Base-by-base conservation (phyloP, 2,329 filamentous ascomycete species). In the Sporothrix mexicana region DNA sequence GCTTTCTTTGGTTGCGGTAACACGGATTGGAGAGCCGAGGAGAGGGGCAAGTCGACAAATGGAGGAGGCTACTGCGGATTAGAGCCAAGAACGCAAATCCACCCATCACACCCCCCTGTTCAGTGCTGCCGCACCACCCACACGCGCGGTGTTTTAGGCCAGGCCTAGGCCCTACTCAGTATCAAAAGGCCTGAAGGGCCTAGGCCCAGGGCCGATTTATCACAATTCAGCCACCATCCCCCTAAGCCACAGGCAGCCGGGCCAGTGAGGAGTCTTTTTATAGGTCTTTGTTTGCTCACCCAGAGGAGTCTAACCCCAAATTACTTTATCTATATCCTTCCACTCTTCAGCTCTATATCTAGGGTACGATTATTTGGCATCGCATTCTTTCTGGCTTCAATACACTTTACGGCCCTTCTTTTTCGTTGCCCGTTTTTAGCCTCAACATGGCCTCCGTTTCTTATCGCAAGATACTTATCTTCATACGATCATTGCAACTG, bases 241-340 rank as follows among this genome's bases (percentile, higher is more conserved):
- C 30, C 30, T 36, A 36, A 36, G 30, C 30, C 30, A 36, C 30
- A 36, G 30, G n/a, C n/a, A n/a, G n/a, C n/a, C n/a, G n/a, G n/a
- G n/a, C n/a, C n/a, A n/a, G n/a, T n/a, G n/a, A n/a, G n/a, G n/a
- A n/a, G n/a, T n/a, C n/a, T n/a, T n/a, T n/a, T n/a, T n/a, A n/a
- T n/a, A n/a, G n/a, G n/a, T n/a, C n/a, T n/a, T n/a, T n/a, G n/a
- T n/a, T n/a, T n/a, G n/a, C n/a, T n/a, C n/a, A n/a, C n/a, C n/a
- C n/a, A n/a, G n/a, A n/a, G n/a, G n/a, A n/a, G n/a, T n/a, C n/a
- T n/a, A n/a, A n/a, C n/a, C n/a, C n/a, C n/a, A n/a, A n/a, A n/a
- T n/a, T n/a, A n/a, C n/a, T n/a, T n/a, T n/a, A n/a, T 51, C 49
- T 51, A 51, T 51, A 51, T 51, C 49, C 49, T n/a, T 51, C n/a